Percentiles rank a stretch among this genome's conserved stretches.
phyloP scores from a whole-genome alignment of 495 filamentous ascomycete genomes.

The Parathielavia appendiculata region DNA sequence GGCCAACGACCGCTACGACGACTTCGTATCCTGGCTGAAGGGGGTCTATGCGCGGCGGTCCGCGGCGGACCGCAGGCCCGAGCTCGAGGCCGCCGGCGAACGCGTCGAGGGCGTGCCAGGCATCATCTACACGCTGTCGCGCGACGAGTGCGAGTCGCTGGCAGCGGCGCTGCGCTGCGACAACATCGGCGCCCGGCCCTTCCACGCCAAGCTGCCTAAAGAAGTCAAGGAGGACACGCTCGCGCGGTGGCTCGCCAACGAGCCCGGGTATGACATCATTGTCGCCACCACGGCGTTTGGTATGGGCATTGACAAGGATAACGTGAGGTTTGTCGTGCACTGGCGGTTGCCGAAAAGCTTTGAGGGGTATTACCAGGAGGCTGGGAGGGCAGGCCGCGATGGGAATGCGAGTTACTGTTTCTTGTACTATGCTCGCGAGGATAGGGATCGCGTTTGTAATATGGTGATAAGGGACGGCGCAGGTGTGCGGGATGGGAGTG shows the following conservation, averaged over 20 bases:
- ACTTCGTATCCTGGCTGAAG: constrained; percentile 70
- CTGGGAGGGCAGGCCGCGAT: constrained; percentile 83
- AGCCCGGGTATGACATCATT: constrained; percentile 76
- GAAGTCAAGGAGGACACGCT: constrained; percentile 60
- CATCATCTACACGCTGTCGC: constrained; percentile 82
- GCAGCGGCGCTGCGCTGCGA: constrained; percentile 57
- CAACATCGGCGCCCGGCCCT: constrained; percentile 64
- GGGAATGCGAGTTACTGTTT: constrained; percentile 81
- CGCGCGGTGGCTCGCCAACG: constrained; percentile 68
- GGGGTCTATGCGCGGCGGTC: constrained; percentile 60
- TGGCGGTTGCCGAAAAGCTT: constrained; percentile 90
- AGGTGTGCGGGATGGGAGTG: constrained; percentile 29
- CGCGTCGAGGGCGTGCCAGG: constrained; percentile 64
- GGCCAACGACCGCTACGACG: constrained; percentile 60
- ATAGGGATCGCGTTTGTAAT: constrained; percentile 67
- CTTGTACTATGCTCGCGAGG: constrained; percentile 81
- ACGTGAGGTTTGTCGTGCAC: constrained; percentile 89
- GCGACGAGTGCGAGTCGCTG: constrained; percentile 69
- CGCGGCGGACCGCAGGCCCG: constrained; percentile 40
- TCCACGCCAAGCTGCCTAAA: constrained; percentile 61
- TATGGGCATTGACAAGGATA: constrained; percentile 95
- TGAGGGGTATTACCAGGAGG: constrained; percentile 95
- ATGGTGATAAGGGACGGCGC: constrained; percentile 44
- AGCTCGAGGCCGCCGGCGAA: constrained; percentile 47
- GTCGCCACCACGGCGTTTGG: constrained; percentile 94